Evolutionary conservation across 441 rosid genomes (phyloP).

Genomic region (Croton setiger): DNA sequence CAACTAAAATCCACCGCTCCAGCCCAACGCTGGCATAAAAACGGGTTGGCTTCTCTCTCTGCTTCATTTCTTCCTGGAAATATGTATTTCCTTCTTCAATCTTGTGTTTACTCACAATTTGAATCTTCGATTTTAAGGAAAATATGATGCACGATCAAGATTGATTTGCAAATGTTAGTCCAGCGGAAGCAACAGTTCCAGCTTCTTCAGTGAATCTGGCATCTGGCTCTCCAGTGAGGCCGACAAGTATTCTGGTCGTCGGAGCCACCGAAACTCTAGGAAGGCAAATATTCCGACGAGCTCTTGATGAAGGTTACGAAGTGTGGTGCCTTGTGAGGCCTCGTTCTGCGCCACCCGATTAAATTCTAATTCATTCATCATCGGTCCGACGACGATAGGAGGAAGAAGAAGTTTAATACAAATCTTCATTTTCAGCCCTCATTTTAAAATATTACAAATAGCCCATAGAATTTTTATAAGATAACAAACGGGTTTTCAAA

Average conservation of each 20-base stretch:
- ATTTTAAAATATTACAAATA: too few species aligned
- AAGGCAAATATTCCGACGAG: conserved; percentile 79
- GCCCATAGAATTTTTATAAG: too few species aligned
- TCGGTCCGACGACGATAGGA: too few species aligned
- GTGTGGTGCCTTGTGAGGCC: conserved; percentile 89
- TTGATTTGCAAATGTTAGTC: conserved; percentile 45
- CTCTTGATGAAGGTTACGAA: conserved; percentile 91
- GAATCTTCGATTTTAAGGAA: conserved; percentile 24
- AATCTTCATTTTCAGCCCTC: too few species aligned
- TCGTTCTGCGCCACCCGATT: conserved; percentile 87
- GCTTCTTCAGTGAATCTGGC: conserved; percentile 47
- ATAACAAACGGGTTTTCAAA: too few species aligned
- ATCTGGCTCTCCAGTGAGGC: conserved; percentile 75
- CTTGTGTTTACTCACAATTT: neutral
- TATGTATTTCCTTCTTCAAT: neutral
- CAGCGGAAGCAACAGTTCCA: conserved; percentile 18
- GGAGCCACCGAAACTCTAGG: conserved; percentile 91
- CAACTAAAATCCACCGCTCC: too few species aligned
- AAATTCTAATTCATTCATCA: too few species aligned
- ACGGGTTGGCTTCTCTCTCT: conserved; percentile 21
- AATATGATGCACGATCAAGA: conserved; percentile 11
- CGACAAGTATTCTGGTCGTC: conserved; percentile 79
- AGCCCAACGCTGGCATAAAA: too few species aligned
- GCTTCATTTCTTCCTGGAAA: conserved; percentile 6
- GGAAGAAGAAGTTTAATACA: too few species aligned